Conservation (phyloP, 768 basidiomycete genomes). For the Hygrocybe coccinea region DNA sequence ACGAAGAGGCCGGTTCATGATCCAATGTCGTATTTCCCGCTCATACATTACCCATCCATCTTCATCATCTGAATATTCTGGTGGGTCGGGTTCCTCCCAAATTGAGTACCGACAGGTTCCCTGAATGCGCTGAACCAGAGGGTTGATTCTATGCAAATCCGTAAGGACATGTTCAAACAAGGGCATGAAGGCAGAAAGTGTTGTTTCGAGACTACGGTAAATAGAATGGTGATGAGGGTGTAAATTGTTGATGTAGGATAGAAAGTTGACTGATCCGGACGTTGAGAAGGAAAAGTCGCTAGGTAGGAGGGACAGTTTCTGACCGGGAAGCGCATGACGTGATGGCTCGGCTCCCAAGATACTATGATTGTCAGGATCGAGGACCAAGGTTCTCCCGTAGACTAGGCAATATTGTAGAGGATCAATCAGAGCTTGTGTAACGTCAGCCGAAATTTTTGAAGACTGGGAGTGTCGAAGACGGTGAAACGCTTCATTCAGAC, state of each 20-base stretch:
- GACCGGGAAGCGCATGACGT: conserved; percentile 30
- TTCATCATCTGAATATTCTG: conserved; percentile 46
- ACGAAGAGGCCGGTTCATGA: conserved; percentile 38
- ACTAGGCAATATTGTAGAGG: conserved; percentile 37
- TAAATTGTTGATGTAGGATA: conserved; percentile 54
- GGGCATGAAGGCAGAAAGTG: conserved; percentile 39
- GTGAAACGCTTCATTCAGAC: conserved; percentile 23
- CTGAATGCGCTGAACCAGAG: conserved; percentile 38
- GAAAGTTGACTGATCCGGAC: conserved; percentile 27
- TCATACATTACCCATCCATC: conserved; percentile 44
- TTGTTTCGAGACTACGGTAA: conserved; percentile 30
- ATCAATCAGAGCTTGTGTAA: conserved; percentile 35
- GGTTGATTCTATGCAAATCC: conserved; percentile 48
- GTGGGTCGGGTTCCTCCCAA: conserved; percentile 48
- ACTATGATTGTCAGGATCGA: conserved; percentile 17
- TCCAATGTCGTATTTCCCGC: conserved; percentile 40
- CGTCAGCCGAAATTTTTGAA: conserved; percentile 2
- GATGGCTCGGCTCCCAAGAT: conserved; percentile 24
- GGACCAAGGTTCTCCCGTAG: conserved; percentile 37
- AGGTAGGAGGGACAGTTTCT: conserved; percentile 45
- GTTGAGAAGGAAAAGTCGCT: conserved; percentile 37
- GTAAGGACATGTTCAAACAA: conserved; percentile 50
- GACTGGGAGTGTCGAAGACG: conserved; percentile 19
- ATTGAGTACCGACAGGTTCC: conserved; percentile 37
- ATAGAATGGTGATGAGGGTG: conserved; percentile 18